Evolutionary conservation across 345 rosid species (phyloP), one percentile per base, ranked within the genome.

Genomic region (Eucalyptus melliodora): DNA sequence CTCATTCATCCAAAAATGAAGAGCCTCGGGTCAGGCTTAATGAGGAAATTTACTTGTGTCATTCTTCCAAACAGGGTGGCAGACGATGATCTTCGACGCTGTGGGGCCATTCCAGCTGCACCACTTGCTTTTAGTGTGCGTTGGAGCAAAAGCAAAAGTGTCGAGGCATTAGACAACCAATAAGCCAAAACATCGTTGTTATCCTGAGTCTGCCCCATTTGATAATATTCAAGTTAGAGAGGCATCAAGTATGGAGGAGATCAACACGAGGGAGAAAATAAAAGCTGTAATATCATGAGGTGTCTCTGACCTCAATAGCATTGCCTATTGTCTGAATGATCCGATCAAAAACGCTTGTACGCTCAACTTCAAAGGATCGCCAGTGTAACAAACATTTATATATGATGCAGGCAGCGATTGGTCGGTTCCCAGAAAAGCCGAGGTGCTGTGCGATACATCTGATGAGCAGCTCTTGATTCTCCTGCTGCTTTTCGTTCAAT

Each of bases 31-130:
- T 81, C 4, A 34, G 59, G 40, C 69, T 24, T 53, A 30, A 44
- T 26, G 89, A 89, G 87, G 90, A 88, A 53, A 53, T 53, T 77
- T 92, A 94, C 99, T 92, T 97, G 99, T 67, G 96, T 95, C 99
- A 96, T 97, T 90, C 99, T 95, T 88, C 99, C 99, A 91, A 97
- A 97, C 8, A 97, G 93, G 87, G 97, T 95, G 80, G 99, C 98
- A 26, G 99, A 97, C 87, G 99, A 96, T 86, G 99, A 96, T 91
- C 99, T 92, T 11, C 99, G 99, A 30, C 99, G 96, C 80, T 97
- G 99, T 88, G 99, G 99, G 92, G 99, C 93, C 98, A 96, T 96
- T 90, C 98, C 99, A 51, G 98, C 99, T 42, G 99, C 99, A 90
- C 99, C 96, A 87, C 98, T 97, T 62, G 99, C 99, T 94, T 97